Evolutionary conservation across 2,329 filamentous ascomycete species (phyloP).

Genomic region (Xylariaceae sp.): DNA sequence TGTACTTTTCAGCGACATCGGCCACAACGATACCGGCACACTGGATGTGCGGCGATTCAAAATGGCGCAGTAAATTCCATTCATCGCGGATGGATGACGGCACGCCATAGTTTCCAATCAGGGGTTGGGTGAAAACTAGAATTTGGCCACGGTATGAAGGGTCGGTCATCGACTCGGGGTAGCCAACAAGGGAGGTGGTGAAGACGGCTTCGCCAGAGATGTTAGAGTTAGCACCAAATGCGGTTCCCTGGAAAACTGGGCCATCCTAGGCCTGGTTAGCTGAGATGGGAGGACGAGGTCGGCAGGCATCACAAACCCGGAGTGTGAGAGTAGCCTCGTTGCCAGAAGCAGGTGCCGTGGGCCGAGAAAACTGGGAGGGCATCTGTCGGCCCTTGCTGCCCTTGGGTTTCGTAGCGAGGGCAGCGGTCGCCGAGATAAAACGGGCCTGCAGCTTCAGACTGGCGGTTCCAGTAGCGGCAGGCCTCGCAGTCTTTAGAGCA

Average conservation of each 20-base stretch:
- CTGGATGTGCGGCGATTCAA: slow-evolving; percentile 97
- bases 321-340: slow-evolving; percentile 93
- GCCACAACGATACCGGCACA: slow-evolving; percentile 93
- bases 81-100: slow-evolving; percentile 81
- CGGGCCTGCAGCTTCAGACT: slow-evolving; percentile 37
- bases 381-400: slow-evolving; percentile 67
- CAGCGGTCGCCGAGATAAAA: slow-evolving; percentile 38
- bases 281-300: slow-evolving; percentile 18
- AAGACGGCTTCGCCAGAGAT: slow-evolving; percentile 98
- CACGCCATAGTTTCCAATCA: slow-evolving; percentile 98
- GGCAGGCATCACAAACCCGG: slow-evolving; percentile 54
- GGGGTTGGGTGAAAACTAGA: slow-evolving; percentile 92
- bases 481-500: slow-evolving; percentile 49
- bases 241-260: slow-evolving; percentile 92
- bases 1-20: slow-evolving; percentile 89
- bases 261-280: slow-evolving; percentile 61
- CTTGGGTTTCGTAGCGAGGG: slow-evolving; percentile 47
- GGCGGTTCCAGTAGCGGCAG: slow-evolving; percentile 45
- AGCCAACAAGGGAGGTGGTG: slow-evolving; percentile 95
- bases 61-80: slow-evolving; percentile 91
- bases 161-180: slow-evolving; percentile 91
- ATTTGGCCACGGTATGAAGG: slow-evolving; percentile 92
- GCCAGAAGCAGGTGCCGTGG: slow-evolving; percentile 62
- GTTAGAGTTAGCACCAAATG: slow-evolving; percentile 94
- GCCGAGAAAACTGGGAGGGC: slow-evolving; percentile 53